Conservation (phyloP, 345 rosid genomes). For the Gossypium herbaceum region DNA sequence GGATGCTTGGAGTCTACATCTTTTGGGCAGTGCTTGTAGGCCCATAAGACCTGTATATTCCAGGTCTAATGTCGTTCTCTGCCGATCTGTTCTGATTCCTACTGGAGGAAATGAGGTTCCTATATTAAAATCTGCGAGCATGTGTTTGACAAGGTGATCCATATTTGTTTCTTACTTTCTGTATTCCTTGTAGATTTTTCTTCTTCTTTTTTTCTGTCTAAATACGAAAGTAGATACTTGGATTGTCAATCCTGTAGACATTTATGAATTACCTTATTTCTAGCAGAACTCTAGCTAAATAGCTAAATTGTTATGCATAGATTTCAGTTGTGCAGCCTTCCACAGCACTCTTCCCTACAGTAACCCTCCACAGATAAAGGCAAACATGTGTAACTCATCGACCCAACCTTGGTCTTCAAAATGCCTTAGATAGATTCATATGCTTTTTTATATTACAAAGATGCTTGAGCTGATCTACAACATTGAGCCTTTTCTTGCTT, state of each 20-base stretch:
- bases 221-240: neutral
- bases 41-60: constrained; percentile 36
- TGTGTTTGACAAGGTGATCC: constrained; percentile 45
- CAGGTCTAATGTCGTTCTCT: constrained; percentile 44
- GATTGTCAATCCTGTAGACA: neutral
- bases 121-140: constrained; percentile 45
- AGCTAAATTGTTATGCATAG: neutral
- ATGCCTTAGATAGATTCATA: neutral
- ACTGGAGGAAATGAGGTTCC: constrained; percentile 51
- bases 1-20: constrained; percentile 59
- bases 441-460: neutral
- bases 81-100: constrained; percentile 52
- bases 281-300: neutral
- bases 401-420: neutral
- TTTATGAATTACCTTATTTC: neutral
- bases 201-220: constrained; percentile 6
- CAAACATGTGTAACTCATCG: neutral
- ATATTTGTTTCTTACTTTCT: constrained; percentile 8
- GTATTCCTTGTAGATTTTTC: constrained; percentile 3
- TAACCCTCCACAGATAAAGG: neutral
- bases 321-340: neutral
- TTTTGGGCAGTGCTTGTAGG: constrained; percentile 32
- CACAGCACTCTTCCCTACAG: neutral
- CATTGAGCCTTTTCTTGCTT: neutral
- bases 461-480: neutral